Conservation (phyloP, 805 yeast genomes). For the Teunomyces tritomae region DNA sequence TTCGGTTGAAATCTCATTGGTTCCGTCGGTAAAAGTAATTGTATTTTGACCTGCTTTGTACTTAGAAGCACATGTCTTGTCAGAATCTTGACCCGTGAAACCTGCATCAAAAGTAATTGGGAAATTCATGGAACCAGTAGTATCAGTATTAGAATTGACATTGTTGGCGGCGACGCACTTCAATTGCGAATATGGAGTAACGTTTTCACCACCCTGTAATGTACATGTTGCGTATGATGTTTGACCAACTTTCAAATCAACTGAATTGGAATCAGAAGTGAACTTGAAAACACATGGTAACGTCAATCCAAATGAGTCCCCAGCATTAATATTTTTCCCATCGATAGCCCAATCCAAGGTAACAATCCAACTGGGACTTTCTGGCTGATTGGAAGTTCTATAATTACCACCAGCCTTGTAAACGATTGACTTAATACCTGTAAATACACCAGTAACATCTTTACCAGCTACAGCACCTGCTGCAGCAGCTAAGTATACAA, state of each 20-base stretch:
- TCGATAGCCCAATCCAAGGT: conserved; percentile 11
- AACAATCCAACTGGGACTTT: conserved; percentile 13
- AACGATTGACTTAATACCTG: conserved; percentile 9
- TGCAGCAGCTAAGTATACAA: conserved; percentile 3
- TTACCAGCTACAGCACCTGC: conserved; percentile 4
- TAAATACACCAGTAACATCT: conserved; percentile 13
- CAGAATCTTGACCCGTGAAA: conserved; percentile 6
- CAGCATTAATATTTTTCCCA: conserved; percentile 7
- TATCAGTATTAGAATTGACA: conserved; percentile 1
- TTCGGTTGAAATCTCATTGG: conserved; percentile 6
- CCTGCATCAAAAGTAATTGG: conserved; percentile 21
- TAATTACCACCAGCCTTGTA: not conserved
- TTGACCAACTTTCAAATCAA: conserved; percentile 8
- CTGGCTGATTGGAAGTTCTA: conserved; percentile 1
- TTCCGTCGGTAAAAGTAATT: conserved; percentile 14
- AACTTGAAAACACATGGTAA: conserved; percentile 17
- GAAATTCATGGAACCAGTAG: conserved; percentile 11
- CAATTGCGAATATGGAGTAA: conserved; percentile 7
- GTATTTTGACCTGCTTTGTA: conserved; percentile 20
- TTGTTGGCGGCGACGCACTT: conserved; percentile 9
- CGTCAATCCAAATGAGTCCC: conserved; percentile 17
- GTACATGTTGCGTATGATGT: conserved; percentile 21
- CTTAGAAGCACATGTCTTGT: conserved; percentile 16
- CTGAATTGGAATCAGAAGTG: conserved; percentile 7
- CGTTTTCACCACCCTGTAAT: conserved; percentile 10